These are phyloP conservation scores for Ulmus americana DNA, from an alignment of 331 rosid species.

Conservation along the genomic window DNA sequence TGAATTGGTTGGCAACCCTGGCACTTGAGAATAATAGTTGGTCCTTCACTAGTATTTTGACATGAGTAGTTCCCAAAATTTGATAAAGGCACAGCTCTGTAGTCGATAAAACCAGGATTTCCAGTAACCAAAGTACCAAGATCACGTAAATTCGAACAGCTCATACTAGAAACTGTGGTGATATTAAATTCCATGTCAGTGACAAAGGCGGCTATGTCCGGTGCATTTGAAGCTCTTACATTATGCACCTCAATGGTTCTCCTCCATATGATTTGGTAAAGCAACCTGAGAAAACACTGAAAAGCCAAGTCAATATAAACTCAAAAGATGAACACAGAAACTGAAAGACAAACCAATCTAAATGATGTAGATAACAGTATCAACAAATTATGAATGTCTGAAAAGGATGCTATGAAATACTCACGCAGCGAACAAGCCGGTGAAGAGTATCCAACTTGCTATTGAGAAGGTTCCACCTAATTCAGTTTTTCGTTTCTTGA, in stretches of 20 bases:
- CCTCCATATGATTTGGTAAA: conserved; percentile 85
- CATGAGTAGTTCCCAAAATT: conserved; percentile 60
- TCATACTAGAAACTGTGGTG: conserved; percentile 78
- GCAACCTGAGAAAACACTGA: conserved; percentile 63
- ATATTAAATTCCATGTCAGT: conserved; percentile 85
- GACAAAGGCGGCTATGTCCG: conserved; percentile 56
- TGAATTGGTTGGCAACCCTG: conserved; percentile 45
- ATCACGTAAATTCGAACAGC: conserved; percentile 75
- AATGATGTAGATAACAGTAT: background rate
- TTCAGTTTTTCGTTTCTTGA: conserved; percentile 89
- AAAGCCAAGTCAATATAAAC: conserved; percentile 36
- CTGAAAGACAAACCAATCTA: too few species aligned
- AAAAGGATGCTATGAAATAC: conserved; percentile 31
- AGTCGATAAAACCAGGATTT: conserved; percentile 72
- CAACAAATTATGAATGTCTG: conserved; percentile 3
- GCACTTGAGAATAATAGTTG: conserved; percentile 57
- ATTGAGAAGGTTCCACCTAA: conserved; percentile 95
- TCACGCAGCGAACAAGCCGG: conserved; percentile 89
- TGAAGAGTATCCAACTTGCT: conserved; percentile 92
- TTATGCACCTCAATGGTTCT: conserved; percentile 89
- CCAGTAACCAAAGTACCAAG: conserved; percentile 63
- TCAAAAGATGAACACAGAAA: conserved; percentile 10
- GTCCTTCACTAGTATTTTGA: conserved; percentile 77
- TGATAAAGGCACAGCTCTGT: conserved; percentile 51
- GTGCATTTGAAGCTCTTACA: conserved; percentile 74